These are phyloP conservation scores for Aspergillus sparsus DNA, from an alignment of 495 filamentous ascomycete genomes.

Conservation along the genomic window DNA sequence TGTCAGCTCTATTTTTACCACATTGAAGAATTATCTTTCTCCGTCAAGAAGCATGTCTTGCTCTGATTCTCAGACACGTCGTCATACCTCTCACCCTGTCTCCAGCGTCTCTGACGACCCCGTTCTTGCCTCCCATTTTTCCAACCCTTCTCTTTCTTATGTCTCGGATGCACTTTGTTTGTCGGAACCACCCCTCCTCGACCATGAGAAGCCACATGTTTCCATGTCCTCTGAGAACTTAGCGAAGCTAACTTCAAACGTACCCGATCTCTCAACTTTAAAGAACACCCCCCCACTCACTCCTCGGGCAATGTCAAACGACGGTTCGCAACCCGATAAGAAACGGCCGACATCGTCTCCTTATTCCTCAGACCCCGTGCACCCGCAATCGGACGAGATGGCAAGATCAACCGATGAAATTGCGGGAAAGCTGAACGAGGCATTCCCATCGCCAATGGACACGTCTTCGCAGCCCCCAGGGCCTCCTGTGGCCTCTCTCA, in stretches of 20 bases:
- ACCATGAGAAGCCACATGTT: constrained; percentile 51
- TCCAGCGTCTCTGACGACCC: constrained; percentile 66
- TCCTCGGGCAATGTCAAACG: constrained; percentile 78
- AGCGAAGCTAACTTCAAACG: constrained; percentile 85
- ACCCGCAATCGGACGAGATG: constrained; percentile 29
- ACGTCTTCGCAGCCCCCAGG: constrained; percentile 41
- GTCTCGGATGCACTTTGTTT: constrained; percentile 58
- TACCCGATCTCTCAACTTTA: constrained; percentile 56
- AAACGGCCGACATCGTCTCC: constrained; percentile 36
- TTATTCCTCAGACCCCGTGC: constrained; percentile 28
- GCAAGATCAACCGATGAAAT: constrained; percentile 43
- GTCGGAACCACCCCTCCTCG: constrained; percentile 53
- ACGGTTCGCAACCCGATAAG: constrained; percentile 44
- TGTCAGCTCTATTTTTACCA: constrained; percentile 41
- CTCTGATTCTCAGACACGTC: constrained; percentile 46
- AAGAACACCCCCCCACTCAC: constrained; percentile 92
- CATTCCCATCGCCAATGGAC: constrained; percentile 37
- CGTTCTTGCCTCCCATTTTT: constrained; percentile 72
- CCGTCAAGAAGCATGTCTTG: constrained; percentile 30
- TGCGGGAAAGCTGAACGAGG: constrained; percentile 47
- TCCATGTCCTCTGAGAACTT: constrained; percentile 65
- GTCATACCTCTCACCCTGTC: constrained; percentile 59
- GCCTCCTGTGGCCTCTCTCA: constrained; percentile 70
- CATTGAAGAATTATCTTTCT: constrained; percentile 47
- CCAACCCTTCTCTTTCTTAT: constrained; percentile 65